Evolutionary conservation across 1,139 yeast species (phyloP).

Genomic region (Suhomyces choctaworum): DNA sequence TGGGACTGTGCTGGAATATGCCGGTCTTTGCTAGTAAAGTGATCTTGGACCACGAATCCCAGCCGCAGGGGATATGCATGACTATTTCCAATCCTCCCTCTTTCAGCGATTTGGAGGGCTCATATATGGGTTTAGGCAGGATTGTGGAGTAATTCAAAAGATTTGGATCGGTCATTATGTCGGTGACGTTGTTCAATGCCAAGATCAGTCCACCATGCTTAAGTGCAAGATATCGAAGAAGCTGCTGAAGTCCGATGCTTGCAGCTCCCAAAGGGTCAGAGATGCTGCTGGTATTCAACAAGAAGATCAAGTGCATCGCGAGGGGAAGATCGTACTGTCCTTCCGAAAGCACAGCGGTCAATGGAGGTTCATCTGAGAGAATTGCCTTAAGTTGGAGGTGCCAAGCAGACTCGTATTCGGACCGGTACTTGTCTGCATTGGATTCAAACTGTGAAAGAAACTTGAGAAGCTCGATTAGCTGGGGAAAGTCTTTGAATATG

Average conservation of each 20-base stretch:
- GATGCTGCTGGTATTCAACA: constrained; percentile 20
- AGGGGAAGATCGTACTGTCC: constrained; percentile 26
- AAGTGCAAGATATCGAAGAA: constrained; percentile 49
- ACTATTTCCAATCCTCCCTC: constrained; percentile 9
- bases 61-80: constrained; percentile 48
- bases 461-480: constrained; percentile 17
- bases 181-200: constrained; percentile 19
- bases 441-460: constrained; percentile 13
- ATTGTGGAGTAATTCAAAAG: constrained; percentile 1
- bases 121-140: constrained; percentile 13
- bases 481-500: constrained; percentile 16
- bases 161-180: constrained; percentile 6
- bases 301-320: constrained; percentile 19
- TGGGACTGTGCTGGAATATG: constrained; percentile 11
- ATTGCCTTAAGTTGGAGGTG: constrained; percentile 8
- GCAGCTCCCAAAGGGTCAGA: constrained; percentile 22
- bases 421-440: background rate
- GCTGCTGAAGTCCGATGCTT: constrained; percentile 47
- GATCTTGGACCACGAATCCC: constrained; percentile 56
- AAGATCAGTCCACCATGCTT: constrained; percentile 41
- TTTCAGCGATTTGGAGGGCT: constrained; percentile 6
- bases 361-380: constrained; percentile 6
- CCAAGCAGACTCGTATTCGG: constrained; percentile 2
- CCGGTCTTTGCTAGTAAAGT: constrained; percentile 39
- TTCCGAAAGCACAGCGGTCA: constrained; percentile 2